Evolutionary conservation across 192 early-diverging fungal genomes (phyloP), one percentile per base, ranked within the genome.

Genomic region (Podila horticola): DNA sequence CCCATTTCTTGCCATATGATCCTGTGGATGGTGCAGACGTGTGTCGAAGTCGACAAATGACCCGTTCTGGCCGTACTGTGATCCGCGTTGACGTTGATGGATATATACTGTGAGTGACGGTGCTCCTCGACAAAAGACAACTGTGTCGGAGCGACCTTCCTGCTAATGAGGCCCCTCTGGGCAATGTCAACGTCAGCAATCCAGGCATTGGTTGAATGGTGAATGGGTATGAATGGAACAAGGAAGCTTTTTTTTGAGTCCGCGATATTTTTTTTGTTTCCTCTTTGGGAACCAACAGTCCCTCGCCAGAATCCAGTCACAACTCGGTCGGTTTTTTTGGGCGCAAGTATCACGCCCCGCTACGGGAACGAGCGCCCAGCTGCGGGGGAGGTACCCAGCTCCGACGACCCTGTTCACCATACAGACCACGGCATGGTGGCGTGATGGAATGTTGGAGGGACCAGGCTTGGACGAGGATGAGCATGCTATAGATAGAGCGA

Each of bases 171-270:
- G 22, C 24, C 8, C 52, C 52, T 55, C 52, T 55, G 24, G 52
- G 52, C 52, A 55, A 55, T 26, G 52, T 55, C 20, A 55, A 22
- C 52, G 52, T 55, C 24, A 55, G n/a, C 52, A 55, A 55, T 55
- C 52, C 52, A 55, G 52, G 24, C 52, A 55, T 55, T 17, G 41
- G 52, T 12, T 55, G 52, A 55, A 55, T 22, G 22, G 24, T 12
- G 52, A 55, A 24, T 55, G 11, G 41, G 41, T 10, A 52, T 55
- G 52, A 55, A 55, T 55, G 52, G 52, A 55, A 55, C 5, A 55
- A 55, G 52, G 52, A 55, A 55, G 20, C 24, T 26, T 55, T 55
- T 50, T 52, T 55, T 55, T 55, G 24, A 26, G 52, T 45, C 41
- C 41, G 41, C 41, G 41, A 45, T 15, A 45, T 45, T 45, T 45